Base-by-base conservation (phyloP, 306 rosid species). In the Glycine latifolia region DNA sequence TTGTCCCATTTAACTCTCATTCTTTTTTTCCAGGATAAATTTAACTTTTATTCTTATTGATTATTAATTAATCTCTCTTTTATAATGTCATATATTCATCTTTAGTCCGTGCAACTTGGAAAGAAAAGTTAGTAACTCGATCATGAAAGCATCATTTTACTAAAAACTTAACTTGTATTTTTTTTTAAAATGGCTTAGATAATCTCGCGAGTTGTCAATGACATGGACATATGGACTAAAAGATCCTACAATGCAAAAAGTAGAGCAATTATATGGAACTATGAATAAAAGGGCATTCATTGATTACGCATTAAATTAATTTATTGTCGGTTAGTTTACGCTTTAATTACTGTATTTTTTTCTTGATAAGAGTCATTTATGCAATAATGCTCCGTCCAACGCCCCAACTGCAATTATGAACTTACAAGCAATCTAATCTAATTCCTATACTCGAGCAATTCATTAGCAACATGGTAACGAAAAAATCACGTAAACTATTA, bases 401-500 rank as follows among this genome's bases (percentile, higher is more conserved):
- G 31, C 31, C 31, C 41, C 41, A 37, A 7, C 16, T 1, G 0
- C 15, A 10, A 31, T 60, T 26, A 20, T 26, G 43, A 65, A 65
- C 49, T 76, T 61, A 47, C 14, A 61, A 60, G 61, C 60, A 61
- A 26, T 47, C 47, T 44, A 75, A 31, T 31, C 67, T 31, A 61
- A 58, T 26, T 26, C 35, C 47, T 0, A 33, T 10, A 10, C 65
- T 7, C 4, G 39, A 5, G 35, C 60, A 53, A 13, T 61, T 37
- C 6, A 4, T 8, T 54, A 14, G 5, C 9, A 15, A 2, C 7
- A 41, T 4, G 33, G 11, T 43, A 6, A 10, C 7, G 9, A 4
- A 16, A 11, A 39, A 47, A 10, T 48, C 56, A 58, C 48, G 31
- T 26, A 49, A 69, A 69, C 58, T 69, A 6, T 10, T 16, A 68